Percentiles rank a stretch among this genome's conserved stretches.
Evolutionary conservation across 1,139 yeast genomes (phyloP).

Genomic region (Saccharomycopsis hybrid): DNA sequence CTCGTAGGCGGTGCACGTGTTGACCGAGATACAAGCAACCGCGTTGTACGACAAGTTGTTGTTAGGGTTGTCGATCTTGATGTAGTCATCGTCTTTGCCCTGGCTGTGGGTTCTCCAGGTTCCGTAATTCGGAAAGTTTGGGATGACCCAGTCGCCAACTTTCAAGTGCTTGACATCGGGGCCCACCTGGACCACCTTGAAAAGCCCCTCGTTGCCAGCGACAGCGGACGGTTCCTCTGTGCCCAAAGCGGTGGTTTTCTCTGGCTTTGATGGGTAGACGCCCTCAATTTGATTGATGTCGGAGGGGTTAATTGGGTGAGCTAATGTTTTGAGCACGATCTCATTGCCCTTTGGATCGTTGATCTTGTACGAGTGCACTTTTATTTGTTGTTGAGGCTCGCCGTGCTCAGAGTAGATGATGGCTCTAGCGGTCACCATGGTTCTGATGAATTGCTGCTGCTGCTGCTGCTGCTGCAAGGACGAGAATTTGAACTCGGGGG

Average conservation of each 20-base stretch:
- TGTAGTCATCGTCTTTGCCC: conserved; percentile 44
- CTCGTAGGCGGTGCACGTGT: conserved; percentile 89
- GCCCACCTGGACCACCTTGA: conserved; percentile 77
- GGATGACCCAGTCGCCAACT: conserved; percentile 88
- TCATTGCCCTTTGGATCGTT: conserved; percentile 38
- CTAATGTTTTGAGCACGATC: conserved; percentile 42
- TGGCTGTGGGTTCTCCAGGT: conserved; percentile 90
- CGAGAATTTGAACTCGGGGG: neutral
- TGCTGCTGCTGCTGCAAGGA: neutral
- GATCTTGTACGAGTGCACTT: conserved; percentile 46
- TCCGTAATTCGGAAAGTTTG: conserved; percentile 77
- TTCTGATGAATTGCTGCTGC: conserved; percentile 5
- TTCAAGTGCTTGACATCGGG: conserved; percentile 34
- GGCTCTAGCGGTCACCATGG: conserved; percentile 42
- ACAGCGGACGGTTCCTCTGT: conserved; percentile 62
- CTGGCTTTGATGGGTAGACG: conserved; percentile 84
- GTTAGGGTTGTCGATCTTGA: conserved; percentile 35
- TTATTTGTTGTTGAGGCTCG: conserved; percentile 50
- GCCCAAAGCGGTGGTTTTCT: conserved; percentile 42
- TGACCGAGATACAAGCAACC: conserved; percentile 86
- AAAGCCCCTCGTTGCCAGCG: conserved; percentile 92
- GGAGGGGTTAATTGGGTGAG: conserved; percentile 90
- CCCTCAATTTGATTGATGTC: conserved; percentile 89
- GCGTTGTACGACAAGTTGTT: conserved; percentile 26
- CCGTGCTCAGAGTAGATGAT: conserved; percentile 54